These are phyloP conservation scores for Scutellaria minor DNA, from an alignment of 257 asterid genomes.

Conservation along the genomic window DNA sequence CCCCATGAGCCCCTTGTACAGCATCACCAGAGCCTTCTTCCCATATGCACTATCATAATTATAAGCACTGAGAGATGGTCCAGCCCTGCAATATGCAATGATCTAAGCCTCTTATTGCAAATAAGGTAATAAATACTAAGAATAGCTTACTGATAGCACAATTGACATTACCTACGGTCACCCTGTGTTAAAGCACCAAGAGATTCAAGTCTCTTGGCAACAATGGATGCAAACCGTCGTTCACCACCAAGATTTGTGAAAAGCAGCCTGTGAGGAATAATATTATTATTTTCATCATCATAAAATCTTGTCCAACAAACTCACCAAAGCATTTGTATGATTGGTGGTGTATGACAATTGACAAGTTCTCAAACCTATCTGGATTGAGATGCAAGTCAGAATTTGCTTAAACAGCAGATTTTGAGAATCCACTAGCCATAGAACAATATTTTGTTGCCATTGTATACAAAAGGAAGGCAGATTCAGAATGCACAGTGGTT, in stretches of 20 bases:
- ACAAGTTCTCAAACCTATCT: conserved; percentile 12
- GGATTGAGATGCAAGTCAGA: conserved; percentile 2
- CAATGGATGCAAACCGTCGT: conserved; percentile 96
- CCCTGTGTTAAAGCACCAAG: conserved; percentile 99
- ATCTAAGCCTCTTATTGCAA: conserved; percentile 25
- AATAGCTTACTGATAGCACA: conserved; percentile 20
- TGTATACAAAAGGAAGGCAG: conserved; percentile 9
- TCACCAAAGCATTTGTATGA: conserved; percentile 11
- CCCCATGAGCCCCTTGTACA: conserved; percentile 87
- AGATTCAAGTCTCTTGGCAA: conserved; percentile 95
- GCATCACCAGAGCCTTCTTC: conserved; percentile 75
- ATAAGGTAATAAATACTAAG: conserved; percentile 26
- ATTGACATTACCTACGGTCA: conserved; percentile 77
- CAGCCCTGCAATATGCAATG: conserved; percentile 75
- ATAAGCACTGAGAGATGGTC: conserved; percentile 93
- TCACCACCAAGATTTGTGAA: conserved; percentile 99
- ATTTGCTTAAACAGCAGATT: conserved; percentile 25
- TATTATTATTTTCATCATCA: conserved; percentile 18
- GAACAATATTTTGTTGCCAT: conserved; percentile 8
- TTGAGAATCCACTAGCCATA: conserved; percentile 22
- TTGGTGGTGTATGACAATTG: not conserved
- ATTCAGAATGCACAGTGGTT: not conserved
- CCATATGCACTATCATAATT: conserved; percentile 93
- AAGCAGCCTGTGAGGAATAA: conserved; percentile 59
- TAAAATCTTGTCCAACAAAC: not conserved